Evolutionary conservation across 768 basidiomycete genomes (phyloP).

Genomic region (Pleurotus citrinopileatus): DNA sequence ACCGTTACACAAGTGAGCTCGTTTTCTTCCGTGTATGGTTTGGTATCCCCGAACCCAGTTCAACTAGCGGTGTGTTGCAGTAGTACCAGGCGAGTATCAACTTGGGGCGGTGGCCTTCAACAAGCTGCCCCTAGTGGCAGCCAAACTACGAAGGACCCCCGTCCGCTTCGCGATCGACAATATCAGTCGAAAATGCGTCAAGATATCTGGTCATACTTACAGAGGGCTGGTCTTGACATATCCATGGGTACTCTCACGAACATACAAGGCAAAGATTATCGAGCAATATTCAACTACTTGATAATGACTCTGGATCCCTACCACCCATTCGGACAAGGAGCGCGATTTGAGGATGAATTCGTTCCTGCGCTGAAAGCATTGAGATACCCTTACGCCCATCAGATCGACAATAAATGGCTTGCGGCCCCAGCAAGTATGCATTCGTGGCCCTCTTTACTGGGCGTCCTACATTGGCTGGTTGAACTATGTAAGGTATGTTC

Average conservation of each 20-base stretch:
- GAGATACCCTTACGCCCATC: conserved; percentile 77
- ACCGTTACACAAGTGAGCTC: conserved; percentile 64
- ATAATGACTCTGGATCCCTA: conserved; percentile 68
- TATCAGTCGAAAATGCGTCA: conserved; percentile 77
- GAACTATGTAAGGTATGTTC: conserved; percentile 73
- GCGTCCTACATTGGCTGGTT: conserved; percentile 90
- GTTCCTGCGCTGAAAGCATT: conserved; percentile 69
- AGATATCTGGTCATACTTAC: conserved; percentile 72
- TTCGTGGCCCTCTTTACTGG: conserved; percentile 89
- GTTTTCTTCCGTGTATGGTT: conserved; percentile 11
- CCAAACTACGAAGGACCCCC: conserved; percentile 66
- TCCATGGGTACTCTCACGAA: conserved; percentile 65
- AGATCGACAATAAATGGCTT: conserved; percentile 83
- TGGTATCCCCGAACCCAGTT: not conserved
- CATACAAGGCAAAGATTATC: conserved; percentile 86
- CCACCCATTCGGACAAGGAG: conserved; percentile 49
- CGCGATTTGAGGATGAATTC: conserved; percentile 80
- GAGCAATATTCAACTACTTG: conserved; percentile 79
- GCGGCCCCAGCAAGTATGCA: conserved; percentile 87
- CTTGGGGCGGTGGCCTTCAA: conserved; percentile 57
- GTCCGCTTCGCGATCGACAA: conserved; percentile 72
- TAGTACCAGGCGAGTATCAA: conserved; percentile 74
- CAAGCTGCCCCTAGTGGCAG: conserved; percentile 47
- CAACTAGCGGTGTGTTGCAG: conserved; percentile 27
- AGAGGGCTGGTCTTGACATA: conserved; percentile 63